Evolutionary conservation across 768 basidiomycete species (phyloP).

Genomic region (Calvatia gigantea): DNA sequence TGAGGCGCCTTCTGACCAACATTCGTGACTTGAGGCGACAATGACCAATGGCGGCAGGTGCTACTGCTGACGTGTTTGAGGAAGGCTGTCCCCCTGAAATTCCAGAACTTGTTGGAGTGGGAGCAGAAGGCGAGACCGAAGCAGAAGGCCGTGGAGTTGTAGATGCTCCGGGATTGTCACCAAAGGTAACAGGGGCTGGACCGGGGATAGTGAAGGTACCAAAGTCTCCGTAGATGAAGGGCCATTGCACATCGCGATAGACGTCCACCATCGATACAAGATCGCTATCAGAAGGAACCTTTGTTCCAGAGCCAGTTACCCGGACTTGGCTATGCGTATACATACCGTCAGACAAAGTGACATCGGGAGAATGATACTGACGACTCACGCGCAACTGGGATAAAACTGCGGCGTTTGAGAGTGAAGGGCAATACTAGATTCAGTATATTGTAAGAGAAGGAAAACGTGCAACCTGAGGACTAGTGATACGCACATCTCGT

Average conservation of each 20-base stretch:
- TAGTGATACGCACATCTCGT: conserved; percentile 39
- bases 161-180: conserved; percentile 18
- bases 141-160: conserved; percentile 1
- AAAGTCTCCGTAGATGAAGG: conserved; percentile 32
- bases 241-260: conserved; percentile 30
- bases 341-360: background rate
- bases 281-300: conserved; percentile 29
- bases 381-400: conserved; percentile 45
- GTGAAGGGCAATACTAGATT: conserved; percentile 41
- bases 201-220: conserved; percentile 34
- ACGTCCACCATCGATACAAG: conserved; percentile 32
- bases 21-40: conserved; percentile 18
- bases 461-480: conserved; percentile 1
- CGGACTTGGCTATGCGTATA: conserved; percentile 30
- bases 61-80: conserved; percentile 4
- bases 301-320: conserved; percentile 33
- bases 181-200: conserved; percentile 29
- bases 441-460: conserved; percentile 10
- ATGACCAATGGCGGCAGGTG: conserved; percentile 1
- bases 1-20: conserved; percentile 16
- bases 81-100: conserved; percentile 3
- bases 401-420: conserved; percentile 41
- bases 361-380: background rate
- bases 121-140: background rate
- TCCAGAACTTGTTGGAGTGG: conserved; percentile 8